phyloP scores from a whole-genome alignment of 2,329 filamentous ascomycete species.

The Nectriaceae sp. region DNA sequence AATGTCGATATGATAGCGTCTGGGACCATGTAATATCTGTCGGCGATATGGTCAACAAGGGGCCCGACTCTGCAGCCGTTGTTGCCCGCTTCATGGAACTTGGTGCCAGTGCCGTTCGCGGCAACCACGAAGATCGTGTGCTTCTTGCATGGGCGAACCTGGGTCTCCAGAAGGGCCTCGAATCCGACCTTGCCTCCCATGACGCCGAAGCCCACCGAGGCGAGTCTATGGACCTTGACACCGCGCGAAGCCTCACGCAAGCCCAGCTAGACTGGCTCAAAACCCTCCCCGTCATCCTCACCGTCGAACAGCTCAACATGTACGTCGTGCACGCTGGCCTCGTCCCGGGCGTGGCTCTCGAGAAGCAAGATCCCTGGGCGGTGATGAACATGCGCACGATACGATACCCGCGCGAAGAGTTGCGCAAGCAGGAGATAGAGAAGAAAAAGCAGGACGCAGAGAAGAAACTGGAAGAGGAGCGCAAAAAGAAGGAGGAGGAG shows the following conservation, averaged over 20 bases:
- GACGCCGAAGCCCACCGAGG: slow-evolving; percentile 34
- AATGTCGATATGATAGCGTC: slow-evolving; percentile 59
- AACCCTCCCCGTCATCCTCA: slow-evolving; percentile 75
- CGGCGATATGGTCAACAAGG: slow-evolving; percentile 84
- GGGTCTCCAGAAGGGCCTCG: slow-evolving; percentile 26
- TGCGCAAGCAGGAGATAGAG: slow-evolving; percentile 37
- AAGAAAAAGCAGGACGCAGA: slow-evolving; percentile 14
- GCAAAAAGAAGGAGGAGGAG: slow-evolving; percentile 17
- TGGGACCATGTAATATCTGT: slow-evolving; percentile 74
- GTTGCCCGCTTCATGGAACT: slow-evolving; percentile 73
- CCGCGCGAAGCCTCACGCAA: slow-evolving; percentile 52
- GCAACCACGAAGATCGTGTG: slow-evolving; percentile 89
- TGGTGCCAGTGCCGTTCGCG: slow-evolving; percentile 79
- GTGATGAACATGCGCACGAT: slow-evolving; percentile 94
- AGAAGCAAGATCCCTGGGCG: slow-evolving; percentile 72
- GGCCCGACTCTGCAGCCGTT: slow-evolving; percentile 78
- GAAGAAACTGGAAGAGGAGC: slow-evolving; percentile 19
- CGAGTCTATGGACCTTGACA: slow-evolving; percentile 48
- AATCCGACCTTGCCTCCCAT: slow-evolving; percentile 28
- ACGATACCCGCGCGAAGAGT: slow-evolving; percentile 50
- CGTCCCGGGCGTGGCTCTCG: slow-evolving; percentile 71
- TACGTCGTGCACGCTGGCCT: slow-evolving; percentile 84
- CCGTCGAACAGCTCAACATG: slow-evolving; percentile 64
- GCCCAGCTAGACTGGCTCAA: slow-evolving; percentile 71
- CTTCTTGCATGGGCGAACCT: slow-evolving; percentile 60